Percentiles rank a stretch among this genome's conserved stretches.
These are phyloP conservation scores for Scutellaria galericulata DNA, from an alignment of 257 asterid genomes.

Conservation along the genomic window DNA sequence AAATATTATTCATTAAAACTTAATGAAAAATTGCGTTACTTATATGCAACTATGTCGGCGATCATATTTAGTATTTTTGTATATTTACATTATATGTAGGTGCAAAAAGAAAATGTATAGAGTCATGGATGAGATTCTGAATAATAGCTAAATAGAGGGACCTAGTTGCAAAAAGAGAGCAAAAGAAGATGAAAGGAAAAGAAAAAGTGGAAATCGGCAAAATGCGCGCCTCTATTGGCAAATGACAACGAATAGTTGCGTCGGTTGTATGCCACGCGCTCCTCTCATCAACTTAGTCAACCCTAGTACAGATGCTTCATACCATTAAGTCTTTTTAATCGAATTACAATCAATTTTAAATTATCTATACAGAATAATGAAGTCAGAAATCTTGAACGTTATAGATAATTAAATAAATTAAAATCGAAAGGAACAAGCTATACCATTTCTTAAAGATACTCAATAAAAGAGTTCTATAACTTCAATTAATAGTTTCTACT, in stretches of 20 bases:
- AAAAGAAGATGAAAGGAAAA: too few species aligned
- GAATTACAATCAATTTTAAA: too few species aligned
- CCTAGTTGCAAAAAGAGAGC: background rate
- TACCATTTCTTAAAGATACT: background rate
- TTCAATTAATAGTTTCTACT: background rate
- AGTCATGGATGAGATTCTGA: background rate
- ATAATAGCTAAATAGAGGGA: background rate
- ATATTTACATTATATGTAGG: too few species aligned
- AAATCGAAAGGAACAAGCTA: too few species aligned
- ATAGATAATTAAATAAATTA: too few species aligned
- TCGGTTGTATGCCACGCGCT: constrained; percentile 26
- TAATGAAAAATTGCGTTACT: too few species aligned
- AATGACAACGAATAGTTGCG: background rate
- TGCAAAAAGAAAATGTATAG: background rate
- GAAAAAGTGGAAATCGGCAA: constrained; percentile 21
- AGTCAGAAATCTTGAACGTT: too few species aligned
- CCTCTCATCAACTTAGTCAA: background rate
- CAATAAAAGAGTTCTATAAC: background rate
- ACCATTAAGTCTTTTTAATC: too few species aligned
- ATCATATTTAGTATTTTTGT: too few species aligned
- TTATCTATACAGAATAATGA: too few species aligned
- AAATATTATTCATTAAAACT: too few species aligned
- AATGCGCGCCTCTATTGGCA: constrained; percentile 29
- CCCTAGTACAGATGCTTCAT: constrained; percentile 16
- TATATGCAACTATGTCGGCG: too few species aligned